These are phyloP conservation scores for Mikania micrantha DNA, from an alignment of 129 eudicot genomes.

Conservation along the genomic window DNA sequence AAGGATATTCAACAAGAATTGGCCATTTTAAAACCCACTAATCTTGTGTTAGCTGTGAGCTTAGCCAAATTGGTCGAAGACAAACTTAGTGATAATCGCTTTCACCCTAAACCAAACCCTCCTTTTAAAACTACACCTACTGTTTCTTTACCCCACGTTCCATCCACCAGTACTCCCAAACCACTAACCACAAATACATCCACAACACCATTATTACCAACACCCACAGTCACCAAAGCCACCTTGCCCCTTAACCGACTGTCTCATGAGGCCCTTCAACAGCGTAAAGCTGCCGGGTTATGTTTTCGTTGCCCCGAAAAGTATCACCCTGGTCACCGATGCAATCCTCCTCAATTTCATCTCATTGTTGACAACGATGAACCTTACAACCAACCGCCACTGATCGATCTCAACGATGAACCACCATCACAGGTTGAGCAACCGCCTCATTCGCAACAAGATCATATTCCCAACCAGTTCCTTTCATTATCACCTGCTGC, in stretches of 20 bases:
- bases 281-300: background rate
- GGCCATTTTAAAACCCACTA: too few species aligned
- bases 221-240: background rate
- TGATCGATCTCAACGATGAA: background rate
- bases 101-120: too few species aligned
- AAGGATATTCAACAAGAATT: too few species aligned
- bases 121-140: too few species aligned
- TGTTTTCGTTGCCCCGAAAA: background rate
- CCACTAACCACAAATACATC: too few species aligned
- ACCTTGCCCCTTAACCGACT: background rate
- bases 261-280: background rate
- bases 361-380: background rate
- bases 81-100: too few species aligned
- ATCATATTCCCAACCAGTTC: background rate
- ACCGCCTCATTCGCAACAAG: background rate
- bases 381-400: background rate
- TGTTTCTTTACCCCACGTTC: too few species aligned
- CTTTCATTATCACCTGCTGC: background rate
- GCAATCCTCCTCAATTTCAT: background rate
- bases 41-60: too few species aligned
- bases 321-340: background rate
- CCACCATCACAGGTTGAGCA: background rate
- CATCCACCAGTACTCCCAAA: too few species aligned
- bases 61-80: too few species aligned
- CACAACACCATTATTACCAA: too few species aligned